These are phyloP conservation scores for Chlorella sp. DNA, from an alignment of 139 green algal species.

Conservation along the genomic window DNA sequence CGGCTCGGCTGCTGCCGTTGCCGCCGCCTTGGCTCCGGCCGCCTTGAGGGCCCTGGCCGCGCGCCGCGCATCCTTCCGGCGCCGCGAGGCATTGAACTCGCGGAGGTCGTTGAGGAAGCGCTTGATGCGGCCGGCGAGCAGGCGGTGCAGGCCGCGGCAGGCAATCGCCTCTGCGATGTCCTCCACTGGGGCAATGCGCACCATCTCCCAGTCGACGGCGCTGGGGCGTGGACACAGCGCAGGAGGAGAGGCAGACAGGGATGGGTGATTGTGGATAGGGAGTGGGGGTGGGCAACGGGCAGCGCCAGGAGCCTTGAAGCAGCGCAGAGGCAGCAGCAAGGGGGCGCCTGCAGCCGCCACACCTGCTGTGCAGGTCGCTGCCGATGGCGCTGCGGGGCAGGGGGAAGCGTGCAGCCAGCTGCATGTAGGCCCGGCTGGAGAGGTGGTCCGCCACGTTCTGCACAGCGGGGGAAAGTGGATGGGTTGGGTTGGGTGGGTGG, in stretches of 20 bases:
- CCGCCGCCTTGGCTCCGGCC: too few relatives aligned
- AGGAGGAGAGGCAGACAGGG: too few relatives aligned
- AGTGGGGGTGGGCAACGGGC: background rate
- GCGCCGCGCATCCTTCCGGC: too few relatives aligned
- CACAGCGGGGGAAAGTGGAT: background rate
- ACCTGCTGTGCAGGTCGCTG: background rate
- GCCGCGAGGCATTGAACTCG: slow-evolving; percentile 31
- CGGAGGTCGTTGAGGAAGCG: slow-evolving; percentile 26
- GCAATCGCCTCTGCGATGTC: slow-evolving; percentile 54
- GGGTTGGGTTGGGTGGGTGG: background rate
- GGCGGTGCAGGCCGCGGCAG: slow-evolving; percentile 56
- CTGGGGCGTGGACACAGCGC: background rate
- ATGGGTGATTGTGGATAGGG: too few relatives aligned
- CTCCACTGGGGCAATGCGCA: slow-evolving; percentile 40
- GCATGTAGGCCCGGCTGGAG: slow-evolving; percentile 79
- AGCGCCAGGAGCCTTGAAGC: background rate
- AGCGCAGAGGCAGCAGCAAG: background rate
- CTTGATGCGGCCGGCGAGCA: slow-evolving; percentile 56
- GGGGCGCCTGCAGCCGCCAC: background rate
- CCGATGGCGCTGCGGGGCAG: background rate
- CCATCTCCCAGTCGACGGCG: slow-evolving; percentile 63
- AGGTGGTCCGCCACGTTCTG: slow-evolving; percentile 81
- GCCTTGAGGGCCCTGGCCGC: too few relatives aligned
- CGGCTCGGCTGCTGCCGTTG: too few relatives aligned
- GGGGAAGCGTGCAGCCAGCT: slow-evolving; percentile 61